A percentile compares a stretch with the other conserved stretches of the same genome.
Conservation (phyloP, 768 basidiomycete genomes). For the Pisolithus orientalis region DNA sequence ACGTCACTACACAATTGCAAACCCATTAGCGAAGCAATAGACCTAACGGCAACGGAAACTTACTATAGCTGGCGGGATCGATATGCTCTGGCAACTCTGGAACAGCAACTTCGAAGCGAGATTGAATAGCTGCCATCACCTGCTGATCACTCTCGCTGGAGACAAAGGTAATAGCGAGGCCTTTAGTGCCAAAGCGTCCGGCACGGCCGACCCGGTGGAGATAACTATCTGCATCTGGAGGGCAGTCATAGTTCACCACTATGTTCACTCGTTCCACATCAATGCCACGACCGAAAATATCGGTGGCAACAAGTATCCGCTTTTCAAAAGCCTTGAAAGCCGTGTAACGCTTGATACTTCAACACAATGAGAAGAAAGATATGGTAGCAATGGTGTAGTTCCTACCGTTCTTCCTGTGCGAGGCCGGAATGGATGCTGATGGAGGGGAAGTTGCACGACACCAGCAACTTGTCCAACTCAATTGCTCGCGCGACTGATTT, state of each 20-base stretch:
- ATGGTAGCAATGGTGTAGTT: neutral
- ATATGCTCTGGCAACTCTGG: slow-evolving; percentile 92
- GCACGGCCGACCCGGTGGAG: slow-evolving; percentile 98
- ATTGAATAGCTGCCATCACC: slow-evolving; percentile 92
- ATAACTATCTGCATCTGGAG: slow-evolving; percentile 96
- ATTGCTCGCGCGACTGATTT: slow-evolving; percentile 97
- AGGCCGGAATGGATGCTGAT: slow-evolving; percentile 96
- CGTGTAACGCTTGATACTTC: slow-evolving; percentile 88
- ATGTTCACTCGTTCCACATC: slow-evolving; percentile 99
- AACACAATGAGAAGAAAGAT: neutral
- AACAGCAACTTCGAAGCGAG: slow-evolving; percentile 95
- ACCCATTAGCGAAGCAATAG: neutral
- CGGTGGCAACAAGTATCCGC: slow-evolving; percentile 96
- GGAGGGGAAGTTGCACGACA: slow-evolving; percentile 97
- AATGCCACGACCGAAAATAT: slow-evolving; percentile 98
- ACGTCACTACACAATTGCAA: slow-evolving; percentile 31
- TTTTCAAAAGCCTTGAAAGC: slow-evolving; percentile 99
- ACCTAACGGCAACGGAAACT: slow-evolving; percentile 28
- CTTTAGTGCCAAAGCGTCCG: slow-evolving; percentile 98
- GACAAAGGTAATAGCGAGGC: slow-evolving; percentile 96
- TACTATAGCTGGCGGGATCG: slow-evolving; percentile 93
- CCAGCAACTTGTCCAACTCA: slow-evolving; percentile 90
- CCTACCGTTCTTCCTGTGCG: slow-evolving; percentile 92
- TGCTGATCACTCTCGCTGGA: slow-evolving; percentile 88
- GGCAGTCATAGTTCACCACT: slow-evolving; percentile 98